Percentiles rank a stretch among this genome's conserved stretches.
These are phyloP conservation scores for Leccinellum rugosiceps DNA, from an alignment of 768 basidiomycete species.

Conservation along the genomic window DNA sequence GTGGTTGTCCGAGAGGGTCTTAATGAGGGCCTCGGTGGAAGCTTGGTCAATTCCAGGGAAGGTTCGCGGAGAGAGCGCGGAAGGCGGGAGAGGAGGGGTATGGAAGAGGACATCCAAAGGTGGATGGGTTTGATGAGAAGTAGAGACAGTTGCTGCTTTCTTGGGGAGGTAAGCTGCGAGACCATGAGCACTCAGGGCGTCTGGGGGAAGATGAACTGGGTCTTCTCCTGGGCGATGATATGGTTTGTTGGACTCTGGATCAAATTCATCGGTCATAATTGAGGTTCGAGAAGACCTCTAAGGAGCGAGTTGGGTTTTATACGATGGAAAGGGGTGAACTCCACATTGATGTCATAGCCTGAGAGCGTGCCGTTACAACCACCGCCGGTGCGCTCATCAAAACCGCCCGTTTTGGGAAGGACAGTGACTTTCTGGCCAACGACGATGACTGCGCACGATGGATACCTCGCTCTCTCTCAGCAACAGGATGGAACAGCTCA, in stretches of 20 bases:
- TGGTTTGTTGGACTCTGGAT: slow-evolving; percentile 10
- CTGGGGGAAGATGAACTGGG: slow-evolving; percentile 18
- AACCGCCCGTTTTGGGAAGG: neutral
- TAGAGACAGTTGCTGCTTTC: slow-evolving; percentile 11
- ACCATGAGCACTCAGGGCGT: slow-evolving; percentile 20
- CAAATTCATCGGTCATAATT: slow-evolving; percentile 14
- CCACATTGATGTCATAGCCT: too few species aligned
- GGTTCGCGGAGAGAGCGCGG: slow-evolving; percentile 30
- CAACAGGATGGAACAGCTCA: neutral
- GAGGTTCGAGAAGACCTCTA: too few species aligned
- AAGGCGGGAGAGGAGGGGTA: slow-evolving; percentile 28
- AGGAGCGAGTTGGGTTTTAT: too few species aligned
- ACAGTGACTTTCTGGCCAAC: neutral
- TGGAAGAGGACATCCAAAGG: slow-evolving; percentile 20
- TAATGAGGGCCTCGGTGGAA: slow-evolving; percentile 39
- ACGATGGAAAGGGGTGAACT: neutral
- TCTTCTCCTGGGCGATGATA: slow-evolving; percentile 18
- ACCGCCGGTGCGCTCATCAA: too few species aligned
- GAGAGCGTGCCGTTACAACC: too few species aligned
- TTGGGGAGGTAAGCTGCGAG: slow-evolving; percentile 19
- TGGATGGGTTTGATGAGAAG: slow-evolving; percentile 6
- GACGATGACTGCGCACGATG: neutral
- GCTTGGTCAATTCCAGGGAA: slow-evolving; percentile 35
- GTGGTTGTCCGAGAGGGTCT: slow-evolving; percentile 48
- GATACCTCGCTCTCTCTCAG: neutral